A percentile compares a stretch with the other conserved stretches of the same genome.
Evolutionary conservation across 2,329 filamentous ascomycete genomes (phyloP).

Genomic region (Allantophomopsis lycopodina): DNA sequence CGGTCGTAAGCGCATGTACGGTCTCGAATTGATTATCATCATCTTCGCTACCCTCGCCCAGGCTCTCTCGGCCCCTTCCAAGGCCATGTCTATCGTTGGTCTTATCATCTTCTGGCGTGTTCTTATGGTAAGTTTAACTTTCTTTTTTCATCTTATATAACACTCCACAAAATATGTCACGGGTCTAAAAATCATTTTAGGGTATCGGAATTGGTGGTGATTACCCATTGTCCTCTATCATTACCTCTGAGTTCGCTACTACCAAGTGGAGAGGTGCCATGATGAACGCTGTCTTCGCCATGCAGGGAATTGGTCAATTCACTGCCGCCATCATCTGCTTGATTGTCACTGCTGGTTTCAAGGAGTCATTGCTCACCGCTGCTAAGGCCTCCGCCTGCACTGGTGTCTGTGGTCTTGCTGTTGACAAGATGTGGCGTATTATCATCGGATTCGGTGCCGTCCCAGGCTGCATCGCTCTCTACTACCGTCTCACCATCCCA

Average conservation of each 20-base stretch:
- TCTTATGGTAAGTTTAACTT: conserved; percentile 41
- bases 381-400: conserved; percentile 40
- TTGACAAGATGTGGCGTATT: conserved; percentile 80
- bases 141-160: no score
- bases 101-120: conserved; percentile 72
- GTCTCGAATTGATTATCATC: conserved; percentile 67
- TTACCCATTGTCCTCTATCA: conserved; percentile 71
- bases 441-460: conserved; percentile 73
- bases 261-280: conserved; percentile 78
- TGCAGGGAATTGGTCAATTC: conserved; percentile 77
- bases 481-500: conserved; percentile 73
- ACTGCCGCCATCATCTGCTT: conserved; percentile 62
- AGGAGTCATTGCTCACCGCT: conserved; percentile 40
- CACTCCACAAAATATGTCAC: conserved; percentile 1
- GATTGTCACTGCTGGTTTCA: conserved; percentile 61
- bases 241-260: conserved; percentile 78
- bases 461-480: conserved; percentile 68
- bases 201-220: conserved; percentile 62
- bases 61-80: conserved; percentile 48
- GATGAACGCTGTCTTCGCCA: conserved; percentile 78
- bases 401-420: conserved; percentile 50
- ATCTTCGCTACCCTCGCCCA: conserved; percentile 68
- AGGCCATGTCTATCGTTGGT: conserved; percentile 47
- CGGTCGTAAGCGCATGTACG: conserved; percentile 67
- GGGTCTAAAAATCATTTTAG: conserved; percentile 19